Evolutionary conservation across 306 rosid species (phyloP), one percentile per base, ranked within the genome.

Genomic region (Glycine soja): DNA sequence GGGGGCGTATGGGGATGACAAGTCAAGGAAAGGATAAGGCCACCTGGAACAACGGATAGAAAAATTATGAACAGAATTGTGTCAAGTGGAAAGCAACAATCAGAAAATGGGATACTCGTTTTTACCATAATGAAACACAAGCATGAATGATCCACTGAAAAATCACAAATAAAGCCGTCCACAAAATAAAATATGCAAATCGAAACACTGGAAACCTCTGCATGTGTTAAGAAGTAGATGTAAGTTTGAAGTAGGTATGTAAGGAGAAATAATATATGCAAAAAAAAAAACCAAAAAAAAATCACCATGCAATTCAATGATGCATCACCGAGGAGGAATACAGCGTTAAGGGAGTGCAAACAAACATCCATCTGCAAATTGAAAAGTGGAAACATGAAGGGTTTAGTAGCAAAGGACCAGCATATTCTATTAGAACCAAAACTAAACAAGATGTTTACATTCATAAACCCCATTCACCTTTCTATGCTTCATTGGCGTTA

Each of bases 141-240:
- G 84, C 86, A 47, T 95, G 99, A 83, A 91, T 70, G 83, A 92
- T 82, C 99, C 99, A 95, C 65, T 95, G 99, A 15, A 86, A 90
- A 43, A 89, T 38, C 74, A 95, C 98, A 61, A 84, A 95, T 42
- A 67, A 50, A n/a, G 78, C 87, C 0, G 99, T 95, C 98, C 97
- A 93, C 76, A 92, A 54, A 78, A 93, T 62, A 82, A 92, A 93
- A 84, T 95, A 95, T 70, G 93, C 89, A 15, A 93, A 82, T 69
- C 98, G 94, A 72, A 95, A 95, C 77, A 89, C 65, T 1, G 99
- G 97, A 80, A 91, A 95, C 54, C 97, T 83, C 99, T 95, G 98
- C 81, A 78, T 4, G 76, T 57, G 87, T 79, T 77, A 56, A 83
- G 36, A 72, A 82, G 72, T 48, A 67, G 53, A 9, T 75, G 53